Conservation (phyloP, 202 grass and related monocot species). For the Dendrocalamus latiflorus region DNA sequence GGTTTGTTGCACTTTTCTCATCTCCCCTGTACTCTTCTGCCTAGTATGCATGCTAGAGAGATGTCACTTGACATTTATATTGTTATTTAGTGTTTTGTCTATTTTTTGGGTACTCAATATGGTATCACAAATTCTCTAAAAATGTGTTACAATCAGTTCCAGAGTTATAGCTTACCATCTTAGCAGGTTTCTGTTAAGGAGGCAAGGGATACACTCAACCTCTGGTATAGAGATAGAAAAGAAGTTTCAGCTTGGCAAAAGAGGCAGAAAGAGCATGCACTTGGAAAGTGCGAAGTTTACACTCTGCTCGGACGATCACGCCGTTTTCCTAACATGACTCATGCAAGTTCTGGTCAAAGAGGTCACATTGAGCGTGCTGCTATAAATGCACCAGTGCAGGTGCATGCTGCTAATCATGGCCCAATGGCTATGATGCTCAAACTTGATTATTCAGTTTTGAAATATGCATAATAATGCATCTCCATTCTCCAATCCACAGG, state of each 20-base stretch:
- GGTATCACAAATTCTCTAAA: background rate
- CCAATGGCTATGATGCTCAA: background rate
- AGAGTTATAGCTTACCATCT: no score
- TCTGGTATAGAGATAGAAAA: conserved; percentile 76
- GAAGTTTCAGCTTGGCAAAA: conserved; percentile 76
- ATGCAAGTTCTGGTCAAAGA: conserved; percentile 32
- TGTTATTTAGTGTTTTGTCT: background rate
- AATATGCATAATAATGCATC: background rate
- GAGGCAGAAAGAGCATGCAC: conserved; percentile 50
- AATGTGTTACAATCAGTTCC: conserved; percentile 16
- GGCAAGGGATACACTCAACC: conserved; percentile 51
- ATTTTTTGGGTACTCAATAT: background rate
- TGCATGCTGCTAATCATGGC: conserved; percentile 35
- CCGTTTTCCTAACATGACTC: conserved; percentile 54
- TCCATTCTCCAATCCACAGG: conserved; percentile 54
- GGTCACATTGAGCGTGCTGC: conserved; percentile 77
- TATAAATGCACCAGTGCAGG: conserved; percentile 93
- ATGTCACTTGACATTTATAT: background rate
- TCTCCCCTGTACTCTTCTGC: background rate
- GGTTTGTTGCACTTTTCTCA: background rate
- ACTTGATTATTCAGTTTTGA: background rate
- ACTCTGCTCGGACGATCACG: conserved; percentile 78
- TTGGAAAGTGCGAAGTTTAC: conserved; percentile 41
- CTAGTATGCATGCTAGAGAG: background rate
- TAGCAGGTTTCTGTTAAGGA: no score